Conservation (phyloP, 225 moss, liverwort and hornwort genomes). For the Asterella californica region DNA sequence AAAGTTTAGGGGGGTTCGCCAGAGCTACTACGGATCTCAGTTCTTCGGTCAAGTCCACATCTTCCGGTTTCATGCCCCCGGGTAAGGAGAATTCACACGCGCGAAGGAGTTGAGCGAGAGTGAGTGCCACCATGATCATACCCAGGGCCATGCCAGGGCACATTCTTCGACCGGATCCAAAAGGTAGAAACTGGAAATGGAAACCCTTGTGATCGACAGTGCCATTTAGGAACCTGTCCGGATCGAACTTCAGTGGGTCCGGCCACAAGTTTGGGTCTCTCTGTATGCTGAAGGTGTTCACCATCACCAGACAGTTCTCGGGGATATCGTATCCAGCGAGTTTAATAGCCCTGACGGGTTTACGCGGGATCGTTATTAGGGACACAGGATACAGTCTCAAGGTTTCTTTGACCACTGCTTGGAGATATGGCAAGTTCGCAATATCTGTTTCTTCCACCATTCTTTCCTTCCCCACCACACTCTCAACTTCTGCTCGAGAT, state of each 20-base stretch:
- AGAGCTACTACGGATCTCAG: neutral
- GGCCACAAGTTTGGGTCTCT: conserved; percentile 7
- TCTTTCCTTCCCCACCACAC: neutral
- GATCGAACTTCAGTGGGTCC: neutral
- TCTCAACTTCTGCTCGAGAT: neutral
- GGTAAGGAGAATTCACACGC: neutral
- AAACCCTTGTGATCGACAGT: neutral
- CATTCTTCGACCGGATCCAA: neutral
- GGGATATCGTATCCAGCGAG: conserved; percentile 5
- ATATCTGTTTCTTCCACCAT: conserved; percentile 1
- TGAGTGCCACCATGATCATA: neutral
- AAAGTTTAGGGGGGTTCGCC: neutral
- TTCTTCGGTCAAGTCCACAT: neutral
- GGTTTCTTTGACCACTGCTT: neutral
- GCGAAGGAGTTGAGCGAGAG: neutral
- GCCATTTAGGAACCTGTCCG: neutral
- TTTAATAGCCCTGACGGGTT: neutral
- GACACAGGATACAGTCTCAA: neutral
- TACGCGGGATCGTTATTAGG: neutral
- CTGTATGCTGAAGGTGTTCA: neutral
- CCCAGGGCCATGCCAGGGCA: conserved; percentile 1
- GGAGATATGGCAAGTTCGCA: neutral
- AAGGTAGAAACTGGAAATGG: neutral
- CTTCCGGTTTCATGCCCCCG: neutral
- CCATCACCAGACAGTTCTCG: neutral